Percentiles rank a stretch among this genome's conserved stretches.
Evolutionary conservation across 106 monocot species (phyloP).

Genomic region (Narthecium ossifragum): DNA sequence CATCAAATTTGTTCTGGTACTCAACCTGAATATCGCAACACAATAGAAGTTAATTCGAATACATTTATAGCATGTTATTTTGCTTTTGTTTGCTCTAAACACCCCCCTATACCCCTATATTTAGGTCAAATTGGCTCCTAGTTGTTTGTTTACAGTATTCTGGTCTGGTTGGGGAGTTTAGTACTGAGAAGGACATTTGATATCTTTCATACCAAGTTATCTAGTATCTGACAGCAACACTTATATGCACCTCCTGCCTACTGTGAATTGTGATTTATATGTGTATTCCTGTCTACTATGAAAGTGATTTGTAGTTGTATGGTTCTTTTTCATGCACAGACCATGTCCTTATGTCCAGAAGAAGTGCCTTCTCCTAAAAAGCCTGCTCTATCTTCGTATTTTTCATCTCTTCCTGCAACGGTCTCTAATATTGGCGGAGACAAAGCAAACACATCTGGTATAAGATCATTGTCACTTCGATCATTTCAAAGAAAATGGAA

Average conservation of each 20-base stretch:
- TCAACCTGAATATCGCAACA: too few species aligned
- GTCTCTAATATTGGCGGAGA: conserved; percentile 11
- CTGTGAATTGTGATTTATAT: not conserved
- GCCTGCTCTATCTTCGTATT: conserved; percentile 32
- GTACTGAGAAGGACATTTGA: too few species aligned
- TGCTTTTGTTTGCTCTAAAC: too few species aligned
- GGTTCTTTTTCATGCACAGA: conserved; percentile 27
- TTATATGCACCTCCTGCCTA: not conserved
- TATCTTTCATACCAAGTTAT: too few species aligned
- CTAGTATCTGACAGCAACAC: not conserved
- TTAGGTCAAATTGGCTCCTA: too few species aligned
- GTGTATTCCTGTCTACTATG: not conserved
- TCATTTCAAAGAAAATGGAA: conserved; percentile 47
- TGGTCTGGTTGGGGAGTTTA: too few species aligned
- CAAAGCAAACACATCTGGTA: conserved; percentile 1
- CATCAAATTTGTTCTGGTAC: too few species aligned
- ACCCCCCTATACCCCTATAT: too few species aligned
- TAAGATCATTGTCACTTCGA: conserved; percentile 13
- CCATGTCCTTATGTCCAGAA: conserved; percentile 11
- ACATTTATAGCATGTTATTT: too few species aligned
- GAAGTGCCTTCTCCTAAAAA: conserved; percentile 33
- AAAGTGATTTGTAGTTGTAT: not conserved
- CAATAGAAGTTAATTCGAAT: too few species aligned
- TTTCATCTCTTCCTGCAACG: conserved; percentile 28
- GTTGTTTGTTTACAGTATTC: too few species aligned